Percentiles rank a stretch among this genome's conserved stretches.
Evolutionary conservation across 371 early-diverging fungal genomes (phyloP).

Genomic region (Syncephalastrum monosporum): DNA sequence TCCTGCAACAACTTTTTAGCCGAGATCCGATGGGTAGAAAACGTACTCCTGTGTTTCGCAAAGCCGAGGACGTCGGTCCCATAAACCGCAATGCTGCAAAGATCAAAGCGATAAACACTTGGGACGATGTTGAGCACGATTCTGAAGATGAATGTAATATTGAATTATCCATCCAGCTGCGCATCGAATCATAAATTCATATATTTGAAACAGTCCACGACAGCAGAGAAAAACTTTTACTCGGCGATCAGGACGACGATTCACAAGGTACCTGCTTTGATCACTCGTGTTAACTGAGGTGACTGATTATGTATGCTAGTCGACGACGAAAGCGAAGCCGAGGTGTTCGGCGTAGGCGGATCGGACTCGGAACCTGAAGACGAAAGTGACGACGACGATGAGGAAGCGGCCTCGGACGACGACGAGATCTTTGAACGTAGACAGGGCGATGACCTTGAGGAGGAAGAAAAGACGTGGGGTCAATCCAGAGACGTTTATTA

Average conservation of each 20-base stretch:
- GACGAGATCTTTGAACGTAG: slow-evolving; percentile 25
- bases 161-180: background rate
- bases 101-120: slow-evolving; percentile 66
- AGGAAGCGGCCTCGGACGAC: slow-evolving; percentile 28
- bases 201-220: slow-evolving; percentile 47
- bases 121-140: slow-evolving; percentile 81
- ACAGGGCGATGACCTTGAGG: slow-evolving; percentile 48
- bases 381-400: slow-evolving; percentile 45
- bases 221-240: slow-evolving; percentile 51
- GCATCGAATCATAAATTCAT: no score
- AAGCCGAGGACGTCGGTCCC: slow-evolving; percentile 8
- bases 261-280: slow-evolving; percentile 30
- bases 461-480: slow-evolving; percentile 68
- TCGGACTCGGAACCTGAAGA: slow-evolving; percentile 44
- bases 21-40: slow-evolving; percentile 40
- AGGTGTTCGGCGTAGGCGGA: slow-evolving; percentile 64
- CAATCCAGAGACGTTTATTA: slow-evolving; percentile 70
- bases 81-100: slow-evolving; percentile 20
- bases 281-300: background rate
- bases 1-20: background rate
- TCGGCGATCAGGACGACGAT: slow-evolving; percentile 46
- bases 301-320: background rate
- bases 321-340: slow-evolving; percentile 55
- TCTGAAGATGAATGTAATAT: slow-evolving; percentile 79
- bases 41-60: slow-evolving; percentile 40